A percentile compares a stretch with the other conserved stretches of the same genome.
Evolutionary conservation across 2,329 filamentous ascomycete species (phyloP).

Genomic region (Epicoccum nigrum): DNA sequence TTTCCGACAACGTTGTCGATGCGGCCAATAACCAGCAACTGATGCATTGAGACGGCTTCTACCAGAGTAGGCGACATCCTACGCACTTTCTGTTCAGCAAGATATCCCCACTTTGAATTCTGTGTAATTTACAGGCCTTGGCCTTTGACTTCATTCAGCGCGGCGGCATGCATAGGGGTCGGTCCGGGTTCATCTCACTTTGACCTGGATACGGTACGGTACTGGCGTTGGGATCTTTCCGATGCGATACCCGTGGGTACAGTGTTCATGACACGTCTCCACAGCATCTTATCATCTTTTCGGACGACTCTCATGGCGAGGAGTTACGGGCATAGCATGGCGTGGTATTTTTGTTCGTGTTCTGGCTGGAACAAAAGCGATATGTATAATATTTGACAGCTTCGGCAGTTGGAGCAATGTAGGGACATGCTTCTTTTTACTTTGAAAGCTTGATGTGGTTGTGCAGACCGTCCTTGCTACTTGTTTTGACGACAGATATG

Average conservation of each 20-base stretch:
- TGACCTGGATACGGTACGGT: conserved; percentile 29
- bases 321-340: conserved; percentile 41
- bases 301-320: conserved; percentile 32
- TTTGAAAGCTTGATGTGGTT: too few species aligned
- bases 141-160: conserved; percentile 32
- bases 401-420: conserved; percentile 11
- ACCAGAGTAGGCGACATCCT: neutral
- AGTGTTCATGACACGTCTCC: conserved; percentile 25
- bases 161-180: conserved; percentile 22
- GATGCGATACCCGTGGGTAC: conserved; percentile 39
- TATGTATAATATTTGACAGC: conserved; percentile 33
- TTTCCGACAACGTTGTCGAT: conserved; percentile 83
- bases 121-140: conserved; percentile 32
- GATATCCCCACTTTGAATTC: conserved; percentile 19
- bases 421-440: conserved; percentile 7
- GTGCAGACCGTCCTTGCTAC: too few species aligned
- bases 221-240: conserved; percentile 35
- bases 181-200: conserved; percentile 25
- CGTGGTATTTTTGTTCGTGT: conserved; percentile 21
- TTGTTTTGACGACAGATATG: too few species aligned
- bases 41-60: conserved; percentile 35
- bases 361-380: conserved; percentile 27
- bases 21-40: conserved; percentile 46
- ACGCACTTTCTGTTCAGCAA: conserved; percentile 5
- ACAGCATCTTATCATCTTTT: conserved; percentile 34